These are phyloP conservation scores for Arthromyces matolae DNA, from an alignment of 768 basidiomycete genomes.

Conservation along the genomic window DNA sequence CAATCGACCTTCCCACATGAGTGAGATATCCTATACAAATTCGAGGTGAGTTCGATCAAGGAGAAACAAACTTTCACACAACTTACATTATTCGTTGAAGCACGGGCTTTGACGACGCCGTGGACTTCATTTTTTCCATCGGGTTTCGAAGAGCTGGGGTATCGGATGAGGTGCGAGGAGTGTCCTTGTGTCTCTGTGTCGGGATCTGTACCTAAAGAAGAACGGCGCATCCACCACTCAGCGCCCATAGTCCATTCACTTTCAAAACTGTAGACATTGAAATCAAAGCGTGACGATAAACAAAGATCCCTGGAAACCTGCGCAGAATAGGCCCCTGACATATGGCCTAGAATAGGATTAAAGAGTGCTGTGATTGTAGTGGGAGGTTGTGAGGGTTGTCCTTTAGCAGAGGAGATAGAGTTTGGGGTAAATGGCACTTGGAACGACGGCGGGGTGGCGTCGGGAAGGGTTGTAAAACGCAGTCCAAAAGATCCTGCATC, in stretches of 20 bases:
- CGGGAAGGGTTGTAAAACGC: constrained; percentile 90
- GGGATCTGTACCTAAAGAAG: constrained; percentile 25
- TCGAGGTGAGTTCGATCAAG: neutral
- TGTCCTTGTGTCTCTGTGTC: no score
- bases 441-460: constrained; percentile 65
- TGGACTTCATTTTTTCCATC: constrained; percentile 41
- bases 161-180: no score
- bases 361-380: constrained; percentile 93
- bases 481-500: constrained; percentile 82
- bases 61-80: neutral
- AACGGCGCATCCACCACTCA: constrained; percentile 90
- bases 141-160: constrained; percentile 9
- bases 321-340: constrained; percentile 88
- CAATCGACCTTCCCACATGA: constrained; percentile 93
- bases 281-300: constrained; percentile 87
- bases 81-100: constrained; percentile 86
- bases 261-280: constrained; percentile 95
- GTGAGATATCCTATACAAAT: constrained; percentile 65
- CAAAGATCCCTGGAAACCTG: constrained; percentile 83
- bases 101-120: constrained; percentile 86
- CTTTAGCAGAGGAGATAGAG: constrained; percentile 30
- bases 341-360: constrained; percentile 94
- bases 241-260: constrained; percentile 95
- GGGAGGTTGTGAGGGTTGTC: constrained; percentile 67
- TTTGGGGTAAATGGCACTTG: constrained; percentile 41